Evolutionary conservation across 2,329 filamentous ascomycete species (phyloP).

Genomic region (Pseudogymnoascus sp.): DNA sequence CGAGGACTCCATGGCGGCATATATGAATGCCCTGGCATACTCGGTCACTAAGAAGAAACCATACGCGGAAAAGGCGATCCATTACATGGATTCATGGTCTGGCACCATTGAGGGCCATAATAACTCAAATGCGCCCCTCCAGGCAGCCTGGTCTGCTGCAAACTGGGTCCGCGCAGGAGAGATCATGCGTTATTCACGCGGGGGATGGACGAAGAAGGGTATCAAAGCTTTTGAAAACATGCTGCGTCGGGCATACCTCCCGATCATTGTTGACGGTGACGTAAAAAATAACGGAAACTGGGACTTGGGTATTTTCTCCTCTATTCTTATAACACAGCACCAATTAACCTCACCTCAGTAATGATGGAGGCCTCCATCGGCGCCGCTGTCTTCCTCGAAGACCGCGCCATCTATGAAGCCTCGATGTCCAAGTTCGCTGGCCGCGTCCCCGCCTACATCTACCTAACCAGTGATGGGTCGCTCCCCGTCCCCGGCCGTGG

Average conservation of each 20-base stretch:
- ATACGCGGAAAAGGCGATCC: constrained; percentile 26
- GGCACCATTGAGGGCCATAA: constrained; percentile 22
- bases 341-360: constrained; percentile 11
- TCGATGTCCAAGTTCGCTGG: constrained; percentile 22
- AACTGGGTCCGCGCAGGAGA: constrained; percentile 27
- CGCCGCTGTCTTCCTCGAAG: constrained; percentile 25
- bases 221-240: constrained; percentile 24
- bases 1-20: constrained; percentile 26
- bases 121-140: constrained; percentile 26
- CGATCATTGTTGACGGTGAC: constrained; percentile 19
- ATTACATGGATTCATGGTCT: constrained; percentile 27
- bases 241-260: constrained; percentile 25
- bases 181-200: constrained; percentile 24
- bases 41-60: constrained; percentile 17
- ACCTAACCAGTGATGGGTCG: constrained; percentile 22
- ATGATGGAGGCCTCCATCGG: constrained; percentile 24
- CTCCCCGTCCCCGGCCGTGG: constrained; percentile 18
- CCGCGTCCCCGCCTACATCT: constrained; percentile 26
- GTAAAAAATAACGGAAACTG: constrained; percentile 22
- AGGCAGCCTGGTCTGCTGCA: constrained; percentile 26
- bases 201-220: constrained; percentile 19
- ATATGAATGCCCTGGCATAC: constrained; percentile 26
- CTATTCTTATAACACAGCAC: not conserved
- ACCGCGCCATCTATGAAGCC: constrained; percentile 19
- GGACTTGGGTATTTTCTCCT: constrained; percentile 23